Evolutionary conservation across 2,329 filamentous ascomycete species (phyloP), one percentile per base, ranked within the genome.

Genomic region (Pestalotiopsis sp.): DNA sequence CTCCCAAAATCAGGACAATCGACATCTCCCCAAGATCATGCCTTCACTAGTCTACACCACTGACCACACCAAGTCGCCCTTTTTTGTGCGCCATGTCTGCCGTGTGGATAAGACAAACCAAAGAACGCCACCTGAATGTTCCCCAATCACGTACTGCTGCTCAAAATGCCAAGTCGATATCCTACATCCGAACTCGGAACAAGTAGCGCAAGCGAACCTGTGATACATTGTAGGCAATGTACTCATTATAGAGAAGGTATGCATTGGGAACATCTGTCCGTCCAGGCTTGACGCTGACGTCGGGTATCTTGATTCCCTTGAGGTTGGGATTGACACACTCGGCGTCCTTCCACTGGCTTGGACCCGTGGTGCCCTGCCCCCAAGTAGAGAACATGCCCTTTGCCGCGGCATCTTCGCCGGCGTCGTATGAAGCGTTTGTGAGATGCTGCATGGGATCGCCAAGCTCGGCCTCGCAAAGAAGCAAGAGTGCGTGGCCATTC

Each of bases 381-480:
- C 89, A 91, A 0, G 93, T 97, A 2, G 91, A 89, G 56, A 89
- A 80, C 76, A 88, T 86, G 17, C 90, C 90, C 1, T 86, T 80
- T 2, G 82, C 78, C 70, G 88, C 89, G 0, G 92, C 92, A 52
- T 86, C 83, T 4, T 89, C 84, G 0, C 86, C 91, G 0, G 94
- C 94, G 7, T 83, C 80, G 75, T 89, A 93, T 23, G 87, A 87
- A 1, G 88, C 79, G 13, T 82, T 0, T 0, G 80, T 83, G 2
- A 95, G 84, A 73, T 90, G 85, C 69, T 91, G 87, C 82, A 95
- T 90, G 0, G 93, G 93, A 41, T 90, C 80, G 5, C 94, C 94
- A 2, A 97, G 86, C 80, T 94, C 92, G 4, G 93, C 93, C 75
- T 97, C 94, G 74, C 94, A 97, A 1, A 97, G 89, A 20, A 97